Evolutionary conservation across 2,329 filamentous ascomycete genomes (phyloP).

Genomic region (Raffaelea arxii): DNA sequence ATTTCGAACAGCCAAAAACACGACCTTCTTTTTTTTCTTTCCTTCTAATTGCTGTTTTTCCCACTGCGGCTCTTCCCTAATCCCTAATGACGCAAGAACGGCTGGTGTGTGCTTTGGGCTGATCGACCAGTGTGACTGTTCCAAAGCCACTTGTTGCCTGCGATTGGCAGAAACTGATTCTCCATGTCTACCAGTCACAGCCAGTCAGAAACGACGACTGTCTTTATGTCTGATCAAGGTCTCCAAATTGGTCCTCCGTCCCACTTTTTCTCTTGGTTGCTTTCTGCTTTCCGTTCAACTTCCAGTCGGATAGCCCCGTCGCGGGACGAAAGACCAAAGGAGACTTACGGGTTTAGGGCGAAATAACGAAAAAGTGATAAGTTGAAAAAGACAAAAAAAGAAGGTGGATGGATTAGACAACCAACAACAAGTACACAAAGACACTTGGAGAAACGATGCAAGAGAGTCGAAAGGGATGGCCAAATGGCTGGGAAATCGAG

Average conservation of each 20-base stretch:
- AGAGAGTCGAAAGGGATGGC: too few relatives aligned
- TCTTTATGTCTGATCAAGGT: constrained; percentile 9
- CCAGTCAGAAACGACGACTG: constrained; percentile 13
- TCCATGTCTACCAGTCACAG: constrained; percentile 1
- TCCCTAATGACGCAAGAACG: constrained; percentile 10
- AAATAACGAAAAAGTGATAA: too few relatives aligned
- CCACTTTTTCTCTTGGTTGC: constrained; percentile 13
- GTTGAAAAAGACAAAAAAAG: too few relatives aligned
- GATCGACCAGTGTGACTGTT: constrained; percentile 15
- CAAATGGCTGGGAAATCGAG: too few relatives aligned
- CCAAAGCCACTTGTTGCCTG: constrained; percentile 11
- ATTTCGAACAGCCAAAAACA: neutral
- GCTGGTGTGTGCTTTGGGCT: constrained; percentile 14
- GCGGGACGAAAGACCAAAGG: constrained; percentile 2
- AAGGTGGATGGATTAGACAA: too few relatives aligned
- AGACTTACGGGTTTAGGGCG: neutral
- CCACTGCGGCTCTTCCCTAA: constrained; percentile 19
- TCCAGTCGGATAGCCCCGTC: constrained; percentile 9
- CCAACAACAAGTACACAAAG: too few relatives aligned
- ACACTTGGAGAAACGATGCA: too few relatives aligned
- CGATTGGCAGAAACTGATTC: constrained; percentile 19
- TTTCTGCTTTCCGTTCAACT: constrained; percentile 2
- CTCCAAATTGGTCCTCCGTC: constrained; percentile 17
- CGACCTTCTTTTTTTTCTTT: neutral
- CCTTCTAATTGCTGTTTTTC: neutral